Conservation (phyloP, 176 grass and related monocot species). For the Carex parvula region DNA sequence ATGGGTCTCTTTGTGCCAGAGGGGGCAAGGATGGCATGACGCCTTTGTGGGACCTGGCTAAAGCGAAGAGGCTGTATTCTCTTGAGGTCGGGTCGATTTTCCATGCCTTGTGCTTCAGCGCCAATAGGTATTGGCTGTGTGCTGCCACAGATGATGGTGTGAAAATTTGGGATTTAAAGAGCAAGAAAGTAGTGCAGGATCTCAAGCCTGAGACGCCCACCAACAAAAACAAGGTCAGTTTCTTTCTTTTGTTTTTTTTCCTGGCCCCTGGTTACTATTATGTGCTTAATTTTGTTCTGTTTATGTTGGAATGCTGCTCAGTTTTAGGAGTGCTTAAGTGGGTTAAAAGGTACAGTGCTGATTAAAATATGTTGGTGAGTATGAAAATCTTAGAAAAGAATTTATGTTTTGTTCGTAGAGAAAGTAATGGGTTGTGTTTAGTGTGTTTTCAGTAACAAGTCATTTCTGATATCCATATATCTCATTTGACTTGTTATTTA, state of each 20-base stretch:
- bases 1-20: slow-evolving; percentile 55
- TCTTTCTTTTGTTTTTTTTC: neutral
- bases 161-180: slow-evolving; percentile 70
- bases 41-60: slow-evolving; percentile 42
- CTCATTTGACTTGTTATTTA: slow-evolving; percentile 8
- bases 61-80: slow-evolving; percentile 48
- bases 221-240: slow-evolving; percentile 48
- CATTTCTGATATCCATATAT: neutral
- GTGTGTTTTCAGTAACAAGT: neutral
- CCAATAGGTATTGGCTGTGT: slow-evolving; percentile 64
- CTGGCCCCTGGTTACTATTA: neutral
- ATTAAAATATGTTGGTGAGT: neutral
- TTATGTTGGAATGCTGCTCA: neutral
- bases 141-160: slow-evolving; percentile 52
- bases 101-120: slow-evolving; percentile 67
- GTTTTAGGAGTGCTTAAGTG: neutral
- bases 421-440: neutral
- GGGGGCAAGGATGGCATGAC: slow-evolving; percentile 52
- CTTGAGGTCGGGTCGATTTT: slow-evolving; percentile 51
- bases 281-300: neutral
- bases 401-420: neutral
- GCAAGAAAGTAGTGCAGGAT: slow-evolving; percentile 58
- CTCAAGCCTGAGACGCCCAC: slow-evolving; percentile 50
- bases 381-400: neutral
- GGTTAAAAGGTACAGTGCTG: neutral